Percentiles rank a stretch among this genome's conserved stretches.
Conservation (phyloP, 805 yeast species). For the Sugiyamaella floridensis region DNA sequence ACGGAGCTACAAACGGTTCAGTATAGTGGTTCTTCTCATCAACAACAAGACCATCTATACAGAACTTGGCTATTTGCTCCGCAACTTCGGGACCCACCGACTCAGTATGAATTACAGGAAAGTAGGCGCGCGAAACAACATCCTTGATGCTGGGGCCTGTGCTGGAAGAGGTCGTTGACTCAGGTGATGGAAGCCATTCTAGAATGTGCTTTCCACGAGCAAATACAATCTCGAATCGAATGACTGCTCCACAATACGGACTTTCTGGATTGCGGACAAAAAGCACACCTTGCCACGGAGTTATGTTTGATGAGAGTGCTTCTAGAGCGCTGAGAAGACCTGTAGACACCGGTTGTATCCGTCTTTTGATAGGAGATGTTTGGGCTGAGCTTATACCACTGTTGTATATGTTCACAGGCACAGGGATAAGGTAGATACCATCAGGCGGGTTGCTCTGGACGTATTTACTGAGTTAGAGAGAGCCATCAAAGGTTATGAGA, state of each 20-base stretch:
- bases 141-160: neutral
- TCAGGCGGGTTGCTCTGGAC: slow-evolving; percentile 5
- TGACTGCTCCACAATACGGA: slow-evolving; percentile 6
- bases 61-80: slow-evolving; percentile 8
- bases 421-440: slow-evolving; percentile 10
- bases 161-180: neutral
- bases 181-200: slow-evolving; percentile 1
- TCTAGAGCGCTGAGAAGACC: neutral
- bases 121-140: neutral
- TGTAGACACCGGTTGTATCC: neutral
- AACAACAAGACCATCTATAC: slow-evolving; percentile 3
- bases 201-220: slow-evolving; percentile 2
- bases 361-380: slow-evolving; percentile 1
- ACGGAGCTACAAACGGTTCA: neutral
- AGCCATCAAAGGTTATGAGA: neutral
- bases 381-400: slow-evolving; percentile 4
- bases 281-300: slow-evolving; percentile 13
- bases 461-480: slow-evolving; percentile 6
- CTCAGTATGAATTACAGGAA: slow-evolving; percentile 3
- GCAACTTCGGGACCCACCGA: neutral
- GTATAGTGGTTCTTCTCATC: slow-evolving; percentile 1
- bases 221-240: slow-evolving; percentile 9
- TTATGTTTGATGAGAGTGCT: slow-evolving; percentile 1
- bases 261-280: slow-evolving; percentile 4
- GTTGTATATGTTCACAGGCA: slow-evolving; percentile 3